phyloP scores from a whole-genome alignment of 2,329 filamentous ascomycete species.

The Xylariaceae sp. region DNA sequence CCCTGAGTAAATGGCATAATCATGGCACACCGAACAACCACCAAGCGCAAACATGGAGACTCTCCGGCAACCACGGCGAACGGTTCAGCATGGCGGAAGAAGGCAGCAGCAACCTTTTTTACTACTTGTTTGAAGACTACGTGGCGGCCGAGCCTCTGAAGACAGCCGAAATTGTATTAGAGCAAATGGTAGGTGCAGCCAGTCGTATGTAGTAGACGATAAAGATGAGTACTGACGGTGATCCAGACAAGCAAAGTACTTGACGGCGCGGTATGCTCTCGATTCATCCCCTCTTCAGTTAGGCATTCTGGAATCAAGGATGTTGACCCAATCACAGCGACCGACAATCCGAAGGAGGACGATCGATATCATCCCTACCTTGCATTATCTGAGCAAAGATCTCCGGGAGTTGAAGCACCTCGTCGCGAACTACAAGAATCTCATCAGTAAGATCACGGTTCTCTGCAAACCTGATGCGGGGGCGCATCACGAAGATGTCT shows the following conservation, averaged over 20 bases:
- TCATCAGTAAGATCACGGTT: constrained; percentile 54
- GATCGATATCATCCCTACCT: constrained; percentile 49
- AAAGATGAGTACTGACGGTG: constrained; percentile 12
- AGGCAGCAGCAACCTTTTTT: constrained; percentile 56
- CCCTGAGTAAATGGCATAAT: constrained; percentile 37
- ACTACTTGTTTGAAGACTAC: constrained; percentile 64
- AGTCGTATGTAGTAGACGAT: constrained; percentile 1
- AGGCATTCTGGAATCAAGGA: background rate
- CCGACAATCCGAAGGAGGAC: constrained; percentile 37
- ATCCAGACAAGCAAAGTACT: constrained; percentile 34
- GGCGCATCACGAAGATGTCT: constrained; percentile 7
- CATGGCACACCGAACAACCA: constrained; percentile 21
- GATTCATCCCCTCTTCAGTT: background rate
- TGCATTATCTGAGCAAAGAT: constrained; percentile 57
- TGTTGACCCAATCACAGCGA: constrained; percentile 23
- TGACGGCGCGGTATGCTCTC: constrained; percentile 32
- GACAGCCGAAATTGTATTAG: constrained; percentile 41
- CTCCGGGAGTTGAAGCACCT: constrained; percentile 56
- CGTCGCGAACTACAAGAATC: constrained; percentile 54
- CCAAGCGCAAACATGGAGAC: constrained; percentile 21
- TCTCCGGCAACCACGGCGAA: constrained; percentile 15
- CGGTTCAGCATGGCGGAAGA: constrained; percentile 36
- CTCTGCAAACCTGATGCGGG: constrained; percentile 30
- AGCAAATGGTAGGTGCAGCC: constrained; percentile 40
- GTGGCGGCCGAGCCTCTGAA: constrained; percentile 53